Base-by-base conservation (phyloP, 108 stramenopile species). In the Chaetoceros muelleri region DNA sequence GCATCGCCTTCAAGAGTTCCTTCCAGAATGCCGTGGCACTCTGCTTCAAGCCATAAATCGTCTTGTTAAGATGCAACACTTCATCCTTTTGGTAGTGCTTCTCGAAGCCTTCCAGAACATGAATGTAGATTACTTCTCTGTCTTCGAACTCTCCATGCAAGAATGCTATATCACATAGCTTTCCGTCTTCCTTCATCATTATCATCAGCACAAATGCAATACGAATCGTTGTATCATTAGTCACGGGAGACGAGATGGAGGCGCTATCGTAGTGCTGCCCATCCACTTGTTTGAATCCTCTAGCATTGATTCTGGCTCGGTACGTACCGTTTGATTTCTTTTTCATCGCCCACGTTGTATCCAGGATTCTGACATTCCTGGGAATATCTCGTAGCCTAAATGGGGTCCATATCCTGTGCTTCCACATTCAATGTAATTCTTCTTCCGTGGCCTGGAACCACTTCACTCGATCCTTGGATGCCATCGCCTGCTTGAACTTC, bases 261-360 rank as follows among this genome's bases (percentile, higher is more conserved):
- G 31, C 19, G 22, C 18, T 24, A 25, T 61, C 53, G 21, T 45
- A 61, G 25, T 67, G 60, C 18, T 61, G 21, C 26, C 60, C 66
- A 45, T 28, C 53, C 16, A 30, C 44, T 46, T 67, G 66, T 29
- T 55, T 20, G 40, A 67, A 61, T 24, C 62, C 62, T 47, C 62
- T 28, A 18, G 34, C 30, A 21, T 55, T 63, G 24, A 63, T 17
- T 55, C 54, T 44, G 40, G 48, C 62, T 26, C 62, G 18, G 18
- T 29, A 25, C 20, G 50, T 52, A 44, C 40, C 76, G 52, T 66
- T 66, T 17, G 58, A 24, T 31, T 77, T 77, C 64, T 60, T 65
- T 61, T 72, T 77, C 64, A 69, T 66, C 17, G 76, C 76, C 69
- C 72, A 66, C 0, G 72, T 73, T 0, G 50, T 46, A 23, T 22